Evolutionary conservation across 225 moss, liverwort and hornwort species (phyloP), one percentile per base, ranked within the genome.

Genomic region (Pseudoscleropodium purum): DNA sequence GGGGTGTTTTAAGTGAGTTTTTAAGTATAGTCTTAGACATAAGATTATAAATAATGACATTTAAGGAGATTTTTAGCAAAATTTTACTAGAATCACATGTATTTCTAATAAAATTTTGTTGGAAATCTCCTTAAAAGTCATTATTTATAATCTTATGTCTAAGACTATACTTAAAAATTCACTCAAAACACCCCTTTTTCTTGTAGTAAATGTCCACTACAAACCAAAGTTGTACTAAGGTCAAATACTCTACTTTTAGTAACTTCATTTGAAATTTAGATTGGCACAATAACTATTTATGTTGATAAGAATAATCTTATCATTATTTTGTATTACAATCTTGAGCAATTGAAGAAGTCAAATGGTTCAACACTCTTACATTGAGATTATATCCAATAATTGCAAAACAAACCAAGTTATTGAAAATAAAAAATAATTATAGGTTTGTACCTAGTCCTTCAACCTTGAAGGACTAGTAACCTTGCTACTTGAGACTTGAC

Each of bases 401-500:
- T 5, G 15, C 26, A 41, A 70, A 72, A 8, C 15, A 41, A 4
- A 5, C 5, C 13, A 41, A 21, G 4, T 12, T 14, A n/a, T 21
- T 6, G 21, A 68, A 68, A 49, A 49, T 19, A 57, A 57, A 57
- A 52, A 24, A 14, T 24, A 39, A 70, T 39, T 7, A 4, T 15
- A 14, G 0, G 2, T 41, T 8, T n/a, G n/a, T n/a, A n/a, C n/a
- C n/a, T n/a, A n/a, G n/a, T n/a, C n/a, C n/a, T n/a, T n/a, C n/a
- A n/a, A n/a, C n/a, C n/a, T n/a, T n/a, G n/a, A n/a, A n/a, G n/a
- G n/a, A 13, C 0, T 4, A 23, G 23, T 13, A 69, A 39, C 6
- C 7, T 69, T 4, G 11, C 2, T 12, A 0, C 18, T 7, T 0
- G 3, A 1, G 5, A 18, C 66, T 66, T 3, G 2, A 9, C 12